These are phyloP conservation scores for Sclerotinia minor DNA, from an alignment of 2,329 filamentous ascomycete genomes.

Conservation along the genomic window DNA sequence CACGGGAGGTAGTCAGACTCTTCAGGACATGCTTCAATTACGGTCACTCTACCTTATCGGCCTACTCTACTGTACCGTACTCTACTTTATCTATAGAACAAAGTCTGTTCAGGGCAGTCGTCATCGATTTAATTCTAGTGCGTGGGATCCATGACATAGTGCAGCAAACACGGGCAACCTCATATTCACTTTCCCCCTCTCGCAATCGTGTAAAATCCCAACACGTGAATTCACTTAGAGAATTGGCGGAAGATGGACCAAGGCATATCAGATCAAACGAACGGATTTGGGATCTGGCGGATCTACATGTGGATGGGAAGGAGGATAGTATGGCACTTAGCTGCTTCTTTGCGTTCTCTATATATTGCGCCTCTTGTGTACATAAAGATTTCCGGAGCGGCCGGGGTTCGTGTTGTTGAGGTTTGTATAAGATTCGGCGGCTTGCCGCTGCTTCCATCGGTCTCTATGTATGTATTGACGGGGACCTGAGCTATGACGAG, in stretches of 20 bases:
- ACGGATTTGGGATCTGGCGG: background rate
- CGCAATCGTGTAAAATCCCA: slow-evolving; percentile 9
- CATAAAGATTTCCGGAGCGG: slow-evolving; percentile 17
- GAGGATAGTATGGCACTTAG: background rate
- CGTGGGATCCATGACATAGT: slow-evolving; percentile 5
- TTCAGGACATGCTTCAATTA: background rate
- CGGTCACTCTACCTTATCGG: background rate
- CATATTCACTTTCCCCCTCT: background rate
- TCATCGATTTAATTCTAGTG: background rate
- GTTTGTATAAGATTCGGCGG: background rate
- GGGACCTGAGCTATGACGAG: background rate
- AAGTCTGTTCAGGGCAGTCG: background rate
- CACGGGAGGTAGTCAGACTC: slow-evolving; percentile 4
- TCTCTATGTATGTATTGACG: background rate
- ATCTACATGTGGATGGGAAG: background rate
- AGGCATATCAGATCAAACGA: slow-evolving; percentile 12
- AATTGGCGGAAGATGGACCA: background rate
- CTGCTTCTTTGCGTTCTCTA: slow-evolving; percentile 6
- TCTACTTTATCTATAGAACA: background rate
- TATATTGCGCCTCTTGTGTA: slow-evolving; percentile 18
- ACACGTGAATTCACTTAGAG: slow-evolving; percentile 14
- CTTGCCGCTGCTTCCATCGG: background rate
- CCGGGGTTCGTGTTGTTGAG: background rate
- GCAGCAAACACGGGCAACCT: background rate
- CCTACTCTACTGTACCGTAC: background rate